Evolutionary conservation across 768 basidiomycete species (phyloP).

Genomic region (Psilocybe subaeruginosa): DNA sequence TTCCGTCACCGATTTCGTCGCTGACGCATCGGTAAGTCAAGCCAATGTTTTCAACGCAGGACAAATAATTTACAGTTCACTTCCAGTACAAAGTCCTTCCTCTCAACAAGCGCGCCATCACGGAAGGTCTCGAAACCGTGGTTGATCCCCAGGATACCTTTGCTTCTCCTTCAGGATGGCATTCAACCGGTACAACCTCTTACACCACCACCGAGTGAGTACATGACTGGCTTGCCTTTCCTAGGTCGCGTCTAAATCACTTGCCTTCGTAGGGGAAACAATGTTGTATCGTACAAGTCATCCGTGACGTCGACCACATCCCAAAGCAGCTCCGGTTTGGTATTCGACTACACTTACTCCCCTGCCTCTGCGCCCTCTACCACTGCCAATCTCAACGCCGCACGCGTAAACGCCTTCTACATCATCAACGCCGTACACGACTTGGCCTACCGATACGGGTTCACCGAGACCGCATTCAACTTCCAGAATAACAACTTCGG

Average conservation of each 20-base stretch:
- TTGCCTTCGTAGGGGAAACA: slow-evolving; percentile 26
- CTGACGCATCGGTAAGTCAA: slow-evolving; percentile 34
- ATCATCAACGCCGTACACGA: slow-evolving; percentile 63
- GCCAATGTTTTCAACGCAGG: no score
- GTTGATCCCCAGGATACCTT: slow-evolving; percentile 55
- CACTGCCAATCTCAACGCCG: slow-evolving; percentile 50
- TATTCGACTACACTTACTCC: slow-evolving; percentile 41
- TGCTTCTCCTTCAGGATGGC: slow-evolving; percentile 56
- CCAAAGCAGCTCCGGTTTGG: slow-evolving; percentile 37
- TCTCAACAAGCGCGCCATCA: slow-evolving; percentile 50
- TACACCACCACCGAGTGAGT: background rate
- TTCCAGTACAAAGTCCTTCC: slow-evolving; percentile 45
- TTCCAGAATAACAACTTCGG: slow-evolving; percentile 63
- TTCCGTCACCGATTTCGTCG: slow-evolving; percentile 51
- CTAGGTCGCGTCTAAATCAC: background rate
- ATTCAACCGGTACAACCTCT: slow-evolving; percentile 23
- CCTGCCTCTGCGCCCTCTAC: slow-evolving; percentile 36
- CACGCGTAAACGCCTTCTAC: slow-evolving; percentile 58
- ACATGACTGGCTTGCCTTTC: background rate
- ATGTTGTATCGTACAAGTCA: slow-evolving; percentile 34
- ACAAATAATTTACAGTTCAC: background rate
- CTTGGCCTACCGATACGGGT: slow-evolving; percentile 43
- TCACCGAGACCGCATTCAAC: slow-evolving; percentile 48
- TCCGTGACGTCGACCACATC: slow-evolving; percentile 26
- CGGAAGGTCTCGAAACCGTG: slow-evolving; percentile 52